These are phyloP conservation scores for Apiospora koreana DNA, from an alignment of 2,329 filamentous ascomycete species.

Conservation along the genomic window DNA sequence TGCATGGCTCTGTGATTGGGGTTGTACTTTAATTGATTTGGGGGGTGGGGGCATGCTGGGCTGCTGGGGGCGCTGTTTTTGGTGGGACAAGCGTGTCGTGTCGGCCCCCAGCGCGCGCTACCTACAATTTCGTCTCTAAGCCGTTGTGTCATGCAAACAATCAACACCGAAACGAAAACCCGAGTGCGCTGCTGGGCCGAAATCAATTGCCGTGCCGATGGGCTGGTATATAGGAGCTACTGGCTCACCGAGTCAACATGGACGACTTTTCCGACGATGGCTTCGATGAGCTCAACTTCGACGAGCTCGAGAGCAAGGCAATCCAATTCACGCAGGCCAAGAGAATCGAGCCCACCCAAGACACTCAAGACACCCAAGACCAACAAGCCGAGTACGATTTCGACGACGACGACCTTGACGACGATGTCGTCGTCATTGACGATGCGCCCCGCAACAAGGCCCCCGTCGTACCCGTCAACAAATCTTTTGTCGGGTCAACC, in stretches of 20 bases:
- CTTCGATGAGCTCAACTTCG: conserved; percentile 61
- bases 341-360: conserved; percentile 26
- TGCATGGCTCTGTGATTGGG: background rate
- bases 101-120: conserved; percentile 5
- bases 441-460: conserved; percentile 37
- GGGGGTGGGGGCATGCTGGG: no score
- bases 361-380: conserved; percentile 19
- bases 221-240: conserved; percentile 22
- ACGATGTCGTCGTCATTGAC: conserved; percentile 58
- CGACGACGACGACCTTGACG: conserved; percentile 60
- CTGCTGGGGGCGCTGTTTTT: background rate
- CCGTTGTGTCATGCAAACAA: conserved; percentile 4
- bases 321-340: conserved; percentile 60
- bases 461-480: conserved; percentile 28
- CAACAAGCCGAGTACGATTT: conserved; percentile 41
- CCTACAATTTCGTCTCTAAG: background rate
- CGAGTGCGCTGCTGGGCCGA: background rate
- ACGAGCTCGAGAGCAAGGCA: conserved; percentile 65
- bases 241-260: conserved; percentile 41
- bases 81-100: conserved; percentile 7
- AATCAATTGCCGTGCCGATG: conserved; percentile 20
- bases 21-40: background rate
- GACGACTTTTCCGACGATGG: conserved; percentile 67
- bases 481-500: background rate
- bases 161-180: background rate